Evolutionary conservation across 2,329 filamentous ascomycete species (phyloP), one percentile per base, ranked within the genome.

Genomic region (Clarireedia sp.): DNA sequence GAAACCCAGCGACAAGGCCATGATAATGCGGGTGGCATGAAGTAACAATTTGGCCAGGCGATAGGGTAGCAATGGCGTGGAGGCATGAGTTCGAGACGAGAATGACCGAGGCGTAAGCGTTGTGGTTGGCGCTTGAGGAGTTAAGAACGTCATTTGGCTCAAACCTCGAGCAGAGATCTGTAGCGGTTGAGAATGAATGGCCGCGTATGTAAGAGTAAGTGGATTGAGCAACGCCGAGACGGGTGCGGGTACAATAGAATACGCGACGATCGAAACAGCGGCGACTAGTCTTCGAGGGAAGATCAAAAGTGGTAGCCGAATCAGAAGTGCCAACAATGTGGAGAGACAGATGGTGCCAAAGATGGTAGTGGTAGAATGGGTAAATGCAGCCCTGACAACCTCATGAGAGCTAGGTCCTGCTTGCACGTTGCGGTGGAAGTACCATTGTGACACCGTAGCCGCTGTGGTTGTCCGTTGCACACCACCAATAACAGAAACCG

Each of bases 381-480:
- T 77, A 45, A 96, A 75, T 14, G 91, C 92, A 6, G 91, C 92
- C 59, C 82, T 77, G 24, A 97, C 90, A 48, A 97, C 86, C 54
- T 91, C 86, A 55, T 80, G 78, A 1, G 90, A 91, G 0, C 89
- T 84, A 2, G 90, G 85, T 8, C 86, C 78, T 5, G 92, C 90
- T 10, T 85, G 80, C 4, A 85, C 83, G 64, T 95, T 87, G 60
- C 94, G 89, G 71, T 97, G 92, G 71, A 97, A 99, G 72, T 99
- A 99, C 94, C 94, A 99, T 71, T 99, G 94, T 41, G 90, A 95
- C 23, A 97, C 92, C 0, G 92, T 96, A 10, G 94, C 94, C 23
- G 90, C 92, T 14, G 92, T 96, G 16, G 91, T 94, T 21, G 89
- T 86, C 57, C 94, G 85, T 70, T 99, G 92, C 21, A 97, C 81